Evolutionary conservation across 306 rosid species (phyloP).

Genomic region (Rosa chinensis): DNA sequence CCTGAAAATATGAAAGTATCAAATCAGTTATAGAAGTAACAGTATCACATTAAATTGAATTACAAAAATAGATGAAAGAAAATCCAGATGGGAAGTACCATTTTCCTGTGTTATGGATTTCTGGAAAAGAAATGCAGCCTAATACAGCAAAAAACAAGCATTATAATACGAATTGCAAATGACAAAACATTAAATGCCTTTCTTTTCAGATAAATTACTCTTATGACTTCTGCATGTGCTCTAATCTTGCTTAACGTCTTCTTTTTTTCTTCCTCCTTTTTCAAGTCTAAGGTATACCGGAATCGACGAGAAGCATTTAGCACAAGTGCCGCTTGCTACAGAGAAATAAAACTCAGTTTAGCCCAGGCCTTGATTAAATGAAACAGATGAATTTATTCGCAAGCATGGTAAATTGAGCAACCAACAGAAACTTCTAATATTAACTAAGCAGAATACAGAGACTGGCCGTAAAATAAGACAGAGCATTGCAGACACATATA

Average conservation of each 20-base stretch:
- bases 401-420: background rate
- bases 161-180: constrained; percentile 21
- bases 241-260: constrained; percentile 66
- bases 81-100: constrained; percentile 51
- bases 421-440: background rate
- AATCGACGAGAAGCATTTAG: constrained; percentile 99
- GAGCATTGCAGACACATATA: background rate
- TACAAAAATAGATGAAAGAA: background rate
- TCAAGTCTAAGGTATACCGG: constrained; percentile 97
- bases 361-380: background rate
- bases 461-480: background rate
- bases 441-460: background rate
- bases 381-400: constrained; percentile 2
- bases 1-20: constrained; percentile 40
- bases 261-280: constrained; percentile 80
- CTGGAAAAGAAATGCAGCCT: constrained; percentile 89
- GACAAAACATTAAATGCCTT: constrained; percentile 20
- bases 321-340: constrained; percentile 97
- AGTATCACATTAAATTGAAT: background rate
- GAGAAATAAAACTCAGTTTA: constrained; percentile 20
- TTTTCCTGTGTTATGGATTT: constrained; percentile 31
- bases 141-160: constrained; percentile 23
- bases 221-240: constrained; percentile 82
- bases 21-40: background rate
- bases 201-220: constrained; percentile 47